phyloP scores from a whole-genome alignment of 148 eudicot species.

The Rhododendron ovatum region DNA sequence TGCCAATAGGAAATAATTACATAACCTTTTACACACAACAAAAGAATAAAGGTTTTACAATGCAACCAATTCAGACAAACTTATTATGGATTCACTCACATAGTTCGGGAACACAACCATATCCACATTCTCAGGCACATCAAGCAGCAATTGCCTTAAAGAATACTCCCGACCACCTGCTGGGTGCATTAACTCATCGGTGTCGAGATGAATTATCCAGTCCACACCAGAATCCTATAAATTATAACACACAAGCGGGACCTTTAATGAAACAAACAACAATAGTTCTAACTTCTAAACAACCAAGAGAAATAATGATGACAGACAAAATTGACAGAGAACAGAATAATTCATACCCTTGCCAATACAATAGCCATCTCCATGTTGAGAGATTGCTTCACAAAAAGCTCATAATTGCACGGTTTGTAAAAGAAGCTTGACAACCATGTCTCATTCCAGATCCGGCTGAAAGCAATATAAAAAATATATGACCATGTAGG shows the following conservation, averaged over 20 bases:
- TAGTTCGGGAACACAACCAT: conserved; percentile 93
- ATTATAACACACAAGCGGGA: neutral
- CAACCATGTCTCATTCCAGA: conserved; percentile 96
- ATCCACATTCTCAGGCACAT: conserved; percentile 78
- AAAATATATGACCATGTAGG: neutral
- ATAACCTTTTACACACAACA: neutral
- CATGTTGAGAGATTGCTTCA: conserved; percentile 91
- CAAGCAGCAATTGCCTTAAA: conserved; percentile 68
- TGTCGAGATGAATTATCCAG: conserved; percentile 96
- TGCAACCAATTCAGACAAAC: conserved; percentile 4
- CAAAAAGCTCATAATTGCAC: conserved; percentile 90
- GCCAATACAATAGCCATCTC: conserved; percentile 97
- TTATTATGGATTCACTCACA: conserved; percentile 40
- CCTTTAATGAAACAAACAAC: neutral
- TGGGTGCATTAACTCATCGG: conserved; percentile 85
- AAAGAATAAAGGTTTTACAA: neutral
- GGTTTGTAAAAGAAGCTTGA: conserved; percentile 96
- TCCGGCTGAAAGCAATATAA: conserved; percentile 51
- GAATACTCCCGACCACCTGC: conserved; percentile 90
- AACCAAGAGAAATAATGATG: neutral
- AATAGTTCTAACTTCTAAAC: neutral
- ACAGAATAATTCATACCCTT: conserved; percentile 45
- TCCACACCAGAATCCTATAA: conserved; percentile 64
- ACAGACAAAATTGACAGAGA: neutral
- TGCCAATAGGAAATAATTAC: neutral